Evolutionary conservation across 2,329 filamentous ascomycete species (phyloP).

Genomic region (Colletotrichum falcatum): DNA sequence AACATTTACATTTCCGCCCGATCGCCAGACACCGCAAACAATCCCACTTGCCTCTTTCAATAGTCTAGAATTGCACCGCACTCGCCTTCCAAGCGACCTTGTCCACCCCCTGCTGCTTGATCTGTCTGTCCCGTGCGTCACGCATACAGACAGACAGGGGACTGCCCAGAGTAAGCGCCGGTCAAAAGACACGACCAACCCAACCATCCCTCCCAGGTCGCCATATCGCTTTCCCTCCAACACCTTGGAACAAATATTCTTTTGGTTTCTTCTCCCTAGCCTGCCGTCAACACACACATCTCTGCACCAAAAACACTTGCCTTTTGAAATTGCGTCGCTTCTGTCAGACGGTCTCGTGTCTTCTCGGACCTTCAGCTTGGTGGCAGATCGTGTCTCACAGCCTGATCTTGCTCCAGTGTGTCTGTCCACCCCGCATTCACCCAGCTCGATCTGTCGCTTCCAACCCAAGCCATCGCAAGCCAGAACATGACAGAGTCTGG

Average conservation of each 20-base stretch:
- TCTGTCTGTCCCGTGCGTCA: constrained; percentile 13
- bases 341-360: background rate
- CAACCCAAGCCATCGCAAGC: background rate
- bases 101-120: constrained; percentile 11
- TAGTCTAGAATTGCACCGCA: background rate
- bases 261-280: constrained; percentile 18
- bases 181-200: constrained; percentile 32
- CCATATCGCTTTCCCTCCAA: constrained; percentile 19
- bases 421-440: constrained; percentile 1
- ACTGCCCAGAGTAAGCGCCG: constrained; percentile 33
- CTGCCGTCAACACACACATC: constrained; percentile 14
- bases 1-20: constrained; percentile 14
- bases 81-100: background rate
- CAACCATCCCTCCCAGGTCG: constrained; percentile 17
- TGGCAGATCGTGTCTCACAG: background rate
- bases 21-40: constrained; percentile 19
- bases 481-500: constrained; percentile 35
- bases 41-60: background rate
- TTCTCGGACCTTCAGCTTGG: background rate
- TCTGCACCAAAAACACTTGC: background rate
- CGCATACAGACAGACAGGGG: constrained; percentile 9
- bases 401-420: background rate
- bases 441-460: constrained; percentile 4
- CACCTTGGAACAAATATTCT: constrained; percentile 19
- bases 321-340: constrained; percentile 1